These are phyloP conservation scores for Silybum marianum DNA, from an alignment of 129 eudicot species.

Conservation along the genomic window DNA sequence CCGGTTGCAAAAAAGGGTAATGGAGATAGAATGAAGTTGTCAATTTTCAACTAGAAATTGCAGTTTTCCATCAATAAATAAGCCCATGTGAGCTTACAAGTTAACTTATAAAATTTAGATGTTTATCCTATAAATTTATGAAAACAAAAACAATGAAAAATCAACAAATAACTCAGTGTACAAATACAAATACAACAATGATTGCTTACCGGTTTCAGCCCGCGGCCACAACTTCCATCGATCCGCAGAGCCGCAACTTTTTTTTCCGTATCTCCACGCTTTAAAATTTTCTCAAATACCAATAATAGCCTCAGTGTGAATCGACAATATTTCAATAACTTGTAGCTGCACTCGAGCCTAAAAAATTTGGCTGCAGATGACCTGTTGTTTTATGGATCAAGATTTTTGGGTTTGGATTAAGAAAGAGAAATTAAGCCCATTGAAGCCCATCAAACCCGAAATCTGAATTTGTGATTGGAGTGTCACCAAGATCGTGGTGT, in stretches of 20 bases:
- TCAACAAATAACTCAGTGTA: conserved; percentile 19
- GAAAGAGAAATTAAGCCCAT: conserved; percentile 59
- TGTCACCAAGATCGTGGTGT: conserved; percentile 58
- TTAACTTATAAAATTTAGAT: conserved; percentile 9
- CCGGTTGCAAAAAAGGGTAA: background rate
- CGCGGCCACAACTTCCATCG: background rate
- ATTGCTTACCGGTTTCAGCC: conserved; percentile 20
- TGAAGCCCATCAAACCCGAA: conserved; percentile 82
- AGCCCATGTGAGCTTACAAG: conserved; percentile 17
- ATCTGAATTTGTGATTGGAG: conserved; percentile 72
- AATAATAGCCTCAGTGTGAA: conserved; percentile 1
- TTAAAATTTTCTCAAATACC: background rate
- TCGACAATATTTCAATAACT: conserved; percentile 11
- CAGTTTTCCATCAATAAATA: conserved; percentile 17
- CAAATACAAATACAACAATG: conserved; percentile 41
- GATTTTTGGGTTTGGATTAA: background rate
- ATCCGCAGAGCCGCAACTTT: conserved; percentile 15
- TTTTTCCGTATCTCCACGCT: conserved; percentile 4
- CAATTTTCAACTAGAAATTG: background rate
- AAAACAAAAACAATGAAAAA: background rate
- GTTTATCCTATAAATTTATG: conserved; percentile 18
- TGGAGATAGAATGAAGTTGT: background rate
- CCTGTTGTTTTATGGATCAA: conserved; percentile 5
- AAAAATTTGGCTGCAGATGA: conserved; percentile 38
- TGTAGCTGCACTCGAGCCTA: conserved; percentile 32